Evolutionary conservation across 495 filamentous ascomycete species (phyloP).

Genomic region (Aspergillus leporis): DNA sequence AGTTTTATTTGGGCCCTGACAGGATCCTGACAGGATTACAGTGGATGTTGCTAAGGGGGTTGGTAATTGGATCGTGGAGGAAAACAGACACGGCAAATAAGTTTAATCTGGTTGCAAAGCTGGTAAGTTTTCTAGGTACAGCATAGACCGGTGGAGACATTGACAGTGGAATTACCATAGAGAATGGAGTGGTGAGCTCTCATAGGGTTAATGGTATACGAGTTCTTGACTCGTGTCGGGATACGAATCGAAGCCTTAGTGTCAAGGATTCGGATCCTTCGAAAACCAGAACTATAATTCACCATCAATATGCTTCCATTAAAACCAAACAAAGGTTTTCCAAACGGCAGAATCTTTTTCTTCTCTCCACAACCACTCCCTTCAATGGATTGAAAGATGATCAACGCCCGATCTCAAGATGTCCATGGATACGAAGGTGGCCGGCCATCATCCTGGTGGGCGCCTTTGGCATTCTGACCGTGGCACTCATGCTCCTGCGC

Average conservation of each 20-base stretch:
- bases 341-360: not conserved
- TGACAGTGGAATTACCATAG: not conserved
- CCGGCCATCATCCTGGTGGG: slow-evolving; percentile 8
- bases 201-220: not conserved
- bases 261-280: not conserved
- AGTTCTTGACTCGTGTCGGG: not conserved
- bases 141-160: not conserved
- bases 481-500: slow-evolving; percentile 9
- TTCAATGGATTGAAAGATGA: not conserved
- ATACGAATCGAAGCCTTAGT: not conserved
- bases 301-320: not conserved
- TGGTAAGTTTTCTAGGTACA: not conserved
- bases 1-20: too few species aligned
- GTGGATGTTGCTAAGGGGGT: too few species aligned
- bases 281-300: not conserved
- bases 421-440: not conserved
- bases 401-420: not conserved
- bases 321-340: not conserved
- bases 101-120: too few species aligned
- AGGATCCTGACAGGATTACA: too few species aligned
- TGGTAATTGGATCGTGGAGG: too few species aligned
- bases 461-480: slow-evolving; percentile 9
- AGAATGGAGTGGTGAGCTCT: not conserved
- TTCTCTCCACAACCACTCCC: not conserved
- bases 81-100: too few species aligned